phyloP scores from a whole-genome alignment of 2,329 filamentous ascomycete genomes.

The Xylaria sp. region DNA sequence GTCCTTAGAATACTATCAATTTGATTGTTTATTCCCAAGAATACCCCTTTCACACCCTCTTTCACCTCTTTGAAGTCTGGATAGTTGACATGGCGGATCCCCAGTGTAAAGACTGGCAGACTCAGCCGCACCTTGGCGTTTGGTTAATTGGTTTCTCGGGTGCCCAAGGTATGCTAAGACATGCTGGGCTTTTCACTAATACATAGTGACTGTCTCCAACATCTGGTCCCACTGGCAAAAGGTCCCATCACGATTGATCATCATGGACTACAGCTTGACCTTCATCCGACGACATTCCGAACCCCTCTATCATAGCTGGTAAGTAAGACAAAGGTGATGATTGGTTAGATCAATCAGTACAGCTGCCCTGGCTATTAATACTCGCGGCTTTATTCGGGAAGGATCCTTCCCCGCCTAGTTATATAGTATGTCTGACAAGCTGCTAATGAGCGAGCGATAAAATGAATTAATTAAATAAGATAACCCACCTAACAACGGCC shows the following conservation, averaged over 20 bases:
- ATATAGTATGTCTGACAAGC: too few species aligned
- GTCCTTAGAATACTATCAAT: neutral
- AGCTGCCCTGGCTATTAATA: neutral
- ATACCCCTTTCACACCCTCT: neutral
- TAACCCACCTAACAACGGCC: too few species aligned
- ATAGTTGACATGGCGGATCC: neutral
- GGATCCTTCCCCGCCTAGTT: too few species aligned
- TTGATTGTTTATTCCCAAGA: neutral
- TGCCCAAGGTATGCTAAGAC: too few species aligned
- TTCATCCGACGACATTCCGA: neutral
- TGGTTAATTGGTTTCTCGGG: constrained; percentile 21
- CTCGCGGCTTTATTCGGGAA: too few species aligned
- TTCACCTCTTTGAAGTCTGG: neutral
- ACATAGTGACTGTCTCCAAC: neutral
- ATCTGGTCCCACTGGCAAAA: neutral
- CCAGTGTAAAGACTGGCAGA: neutral
- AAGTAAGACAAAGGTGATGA: too few species aligned
- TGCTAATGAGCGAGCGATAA: too few species aligned
- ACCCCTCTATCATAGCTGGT: neutral
- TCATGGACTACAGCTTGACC: too few species aligned
- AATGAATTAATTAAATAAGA: too few species aligned
- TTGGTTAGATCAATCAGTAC: neutral
- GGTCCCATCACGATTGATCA: neutral
- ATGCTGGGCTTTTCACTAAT: neutral
- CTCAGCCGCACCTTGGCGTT: constrained; percentile 34